Conservation (phyloP, 2,329 filamentous ascomycete genomes). For the Nannizziopsis barbatae region DNA sequence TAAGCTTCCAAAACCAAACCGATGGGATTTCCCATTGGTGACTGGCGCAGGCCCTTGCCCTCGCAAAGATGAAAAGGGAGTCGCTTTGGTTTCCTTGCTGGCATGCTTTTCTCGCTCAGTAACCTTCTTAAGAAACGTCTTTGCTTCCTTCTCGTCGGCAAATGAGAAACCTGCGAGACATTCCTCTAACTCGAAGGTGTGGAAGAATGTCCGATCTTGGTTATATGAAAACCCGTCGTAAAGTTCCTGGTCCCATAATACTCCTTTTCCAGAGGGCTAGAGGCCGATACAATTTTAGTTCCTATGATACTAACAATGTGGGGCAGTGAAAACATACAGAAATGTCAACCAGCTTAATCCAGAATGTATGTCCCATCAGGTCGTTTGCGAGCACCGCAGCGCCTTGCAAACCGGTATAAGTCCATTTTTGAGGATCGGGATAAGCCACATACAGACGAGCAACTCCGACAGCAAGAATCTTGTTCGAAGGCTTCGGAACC, state of each 20-base stretch:
- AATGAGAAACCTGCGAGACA: conserved; percentile 86
- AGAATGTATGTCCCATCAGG: conserved; percentile 87
- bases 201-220: conserved; percentile 94
- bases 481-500: conserved; percentile 88
- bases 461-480: conserved; percentile 91
- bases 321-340: conserved; percentile 51
- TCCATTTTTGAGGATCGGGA: conserved; percentile 78
- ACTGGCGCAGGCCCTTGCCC: conserved; percentile 37
- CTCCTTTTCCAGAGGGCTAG: conserved; percentile 65
- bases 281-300: neutral
- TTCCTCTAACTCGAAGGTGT: conserved; percentile 90
- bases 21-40: conserved; percentile 38
- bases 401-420: conserved; percentile 83
- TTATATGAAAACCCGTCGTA: conserved; percentile 93
- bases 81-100: conserved; percentile 70
- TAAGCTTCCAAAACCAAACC: conserved; percentile 43
- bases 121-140: conserved; percentile 95
- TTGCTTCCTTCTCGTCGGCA: conserved; percentile 93
- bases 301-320: neutral
- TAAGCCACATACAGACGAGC: conserved; percentile 88
- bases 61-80: conserved; percentile 53
- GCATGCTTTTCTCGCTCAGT: conserved; percentile 92
- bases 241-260: conserved; percentile 96
- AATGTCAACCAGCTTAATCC: conserved; percentile 94
- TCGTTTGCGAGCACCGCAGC: conserved; percentile 88